Evolutionary conservation across 768 basidiomycete genomes (phyloP), one percentile per base, ranked within the genome.

Genomic region (Royoungia palumana): DNA sequence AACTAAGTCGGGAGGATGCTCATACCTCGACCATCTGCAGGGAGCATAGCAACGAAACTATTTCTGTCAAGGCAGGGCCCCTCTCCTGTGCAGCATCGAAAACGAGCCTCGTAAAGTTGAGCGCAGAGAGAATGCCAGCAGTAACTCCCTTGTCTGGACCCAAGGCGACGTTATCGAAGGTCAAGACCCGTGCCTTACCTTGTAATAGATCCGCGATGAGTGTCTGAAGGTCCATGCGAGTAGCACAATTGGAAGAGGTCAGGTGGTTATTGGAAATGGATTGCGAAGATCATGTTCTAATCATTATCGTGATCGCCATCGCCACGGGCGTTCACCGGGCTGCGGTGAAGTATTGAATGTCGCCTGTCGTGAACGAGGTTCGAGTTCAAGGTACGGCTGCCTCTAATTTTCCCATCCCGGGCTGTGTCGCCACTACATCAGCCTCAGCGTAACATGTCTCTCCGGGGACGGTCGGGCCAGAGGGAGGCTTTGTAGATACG

Each of bases 41-140:
- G 10, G 58, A 48, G 36, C 35, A 51, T 9, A 66, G 39, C 19
- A 14, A 43, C 5, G 27, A 14, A 9, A 65, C 24, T n/a, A 52
- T 39, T 36, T 51, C 47, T 19, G 53, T 56, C 19, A 56, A 20
- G 39, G 36, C n/a, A 2, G 54, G 35, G 16, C 41, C 40, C 2
- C 25, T 43, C 19, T 19, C n/a, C 21, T 49, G 51, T 16, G 39
- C 41, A 13, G 43, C 36, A 14, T 6, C 30, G 20, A 83, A 73
- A 19, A 75, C 68, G 11, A 78, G 54, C 41, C 81, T 71, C 4
- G 74, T 75, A 43, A 80, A 83, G 56, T 85, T 84, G 39, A 85
- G 62, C 2, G 78, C 77, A 5, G 79, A 82, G 20, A 86, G 70
- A 12, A 79, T 78, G 49, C 78, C 78, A 2, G 79, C 69, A 13